Percentiles rank a stretch among this genome's conserved stretches.
Conservation (phyloP, 2,329 filamentous ascomycete genomes). For the Trichoderma sp. region DNA sequence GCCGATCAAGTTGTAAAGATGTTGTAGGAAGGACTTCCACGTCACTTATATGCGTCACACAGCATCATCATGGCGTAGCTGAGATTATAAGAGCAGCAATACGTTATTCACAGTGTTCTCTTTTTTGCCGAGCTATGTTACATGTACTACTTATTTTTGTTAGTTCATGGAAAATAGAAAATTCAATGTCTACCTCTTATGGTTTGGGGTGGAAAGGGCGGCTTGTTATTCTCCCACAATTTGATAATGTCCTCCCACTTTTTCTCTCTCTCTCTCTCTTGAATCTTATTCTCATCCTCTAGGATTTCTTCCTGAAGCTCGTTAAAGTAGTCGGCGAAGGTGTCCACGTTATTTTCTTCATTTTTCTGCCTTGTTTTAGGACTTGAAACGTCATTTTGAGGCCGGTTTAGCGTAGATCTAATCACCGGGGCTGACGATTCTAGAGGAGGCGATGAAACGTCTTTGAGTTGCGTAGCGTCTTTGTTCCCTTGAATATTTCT, state of each 20-base stretch:
- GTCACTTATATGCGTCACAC: no score
- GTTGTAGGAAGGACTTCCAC: no score
- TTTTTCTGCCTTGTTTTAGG: background rate
- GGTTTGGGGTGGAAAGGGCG: background rate
- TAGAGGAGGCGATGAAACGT: no score
- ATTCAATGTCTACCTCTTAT: background rate
- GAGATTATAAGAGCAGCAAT: no score
- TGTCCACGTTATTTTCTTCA: background rate
- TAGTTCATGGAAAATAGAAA: background rate
- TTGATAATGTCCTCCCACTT: background rate
- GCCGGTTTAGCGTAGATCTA: background rate
- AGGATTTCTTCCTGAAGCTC: no score
- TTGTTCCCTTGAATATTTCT: no score
- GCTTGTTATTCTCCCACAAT: background rate
- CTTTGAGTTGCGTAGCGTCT: no score
- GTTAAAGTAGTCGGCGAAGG: no score
- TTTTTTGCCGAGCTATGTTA: background rate
- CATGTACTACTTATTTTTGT: background rate
- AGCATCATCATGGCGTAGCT: no score
- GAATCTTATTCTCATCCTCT: no score
- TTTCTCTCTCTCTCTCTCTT: no score
- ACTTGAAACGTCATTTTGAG: background rate
- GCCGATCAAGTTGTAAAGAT: no score
- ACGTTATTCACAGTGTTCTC: background rate
- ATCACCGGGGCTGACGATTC: background rate